These are phyloP conservation scores for Calonectria henricotiae DNA, from an alignment of 2,329 filamentous ascomycete genomes.

Conservation along the genomic window DNA sequence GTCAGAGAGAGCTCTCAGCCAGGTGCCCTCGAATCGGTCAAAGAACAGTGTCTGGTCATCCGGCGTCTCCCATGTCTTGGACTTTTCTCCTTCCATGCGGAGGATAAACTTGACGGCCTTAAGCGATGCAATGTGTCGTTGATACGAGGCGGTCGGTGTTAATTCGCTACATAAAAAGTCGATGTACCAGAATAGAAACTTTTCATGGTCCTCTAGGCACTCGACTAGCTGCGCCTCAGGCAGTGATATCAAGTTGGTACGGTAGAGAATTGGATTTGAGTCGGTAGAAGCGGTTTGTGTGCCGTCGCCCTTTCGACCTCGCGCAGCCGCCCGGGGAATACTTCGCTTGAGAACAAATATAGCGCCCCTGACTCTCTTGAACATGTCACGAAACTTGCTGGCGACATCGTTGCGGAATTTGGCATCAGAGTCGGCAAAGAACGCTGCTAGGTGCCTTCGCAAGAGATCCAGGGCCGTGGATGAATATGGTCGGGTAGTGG, in stretches of 20 bases:
- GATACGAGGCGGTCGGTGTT: conserved; percentile 87
- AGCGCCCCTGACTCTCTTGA: conserved; percentile 81
- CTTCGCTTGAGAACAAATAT: conserved; percentile 71
- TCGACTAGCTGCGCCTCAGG: conserved; percentile 58
- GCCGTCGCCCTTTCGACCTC: conserved; percentile 56
- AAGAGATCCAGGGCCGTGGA: conserved; percentile 75
- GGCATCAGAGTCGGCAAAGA: conserved; percentile 89
- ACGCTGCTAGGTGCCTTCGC: conserved; percentile 76
- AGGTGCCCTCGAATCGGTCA: conserved; percentile 64
- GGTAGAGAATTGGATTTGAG: conserved; percentile 57
- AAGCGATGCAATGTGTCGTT: conserved; percentile 87
- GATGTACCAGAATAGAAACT: conserved; percentile 84
- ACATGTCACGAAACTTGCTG: conserved; percentile 81
- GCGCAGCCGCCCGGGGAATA: conserved; percentile 58
- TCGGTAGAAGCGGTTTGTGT: conserved; percentile 27
- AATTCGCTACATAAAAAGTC: conserved; percentile 82
- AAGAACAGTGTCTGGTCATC: conserved; percentile 62
- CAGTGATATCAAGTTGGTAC: conserved; percentile 60
- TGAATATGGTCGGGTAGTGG: conserved; percentile 82
- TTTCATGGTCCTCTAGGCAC: conserved; percentile 68
- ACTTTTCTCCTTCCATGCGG: conserved; percentile 76
- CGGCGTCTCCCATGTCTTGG: conserved; percentile 59
- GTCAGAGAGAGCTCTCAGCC: conserved; percentile 80
- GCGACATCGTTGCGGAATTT: conserved; percentile 89
- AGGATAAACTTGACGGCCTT: conserved; percentile 80